Evolutionary conservation across 176 grass and related monocot species (phyloP).

Genomic region (Tillandsia fasciculata): DNA sequence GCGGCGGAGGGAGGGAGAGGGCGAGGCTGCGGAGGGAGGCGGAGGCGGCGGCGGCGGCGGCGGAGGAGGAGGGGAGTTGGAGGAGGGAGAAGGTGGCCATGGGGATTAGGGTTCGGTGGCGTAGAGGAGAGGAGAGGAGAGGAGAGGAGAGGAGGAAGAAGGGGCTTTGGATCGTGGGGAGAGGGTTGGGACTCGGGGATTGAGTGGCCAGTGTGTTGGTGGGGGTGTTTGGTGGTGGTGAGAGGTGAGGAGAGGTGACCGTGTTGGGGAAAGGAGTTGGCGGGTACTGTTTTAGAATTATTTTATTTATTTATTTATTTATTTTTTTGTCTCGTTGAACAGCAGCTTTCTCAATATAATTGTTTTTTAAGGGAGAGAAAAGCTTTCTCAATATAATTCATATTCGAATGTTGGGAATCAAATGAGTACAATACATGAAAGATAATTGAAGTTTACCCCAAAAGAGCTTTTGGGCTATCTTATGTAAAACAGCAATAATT

Average conservation of each 20-base stretch:
- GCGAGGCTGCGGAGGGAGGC: conserved; percentile 16
- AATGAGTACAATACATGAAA: too few species aligned
- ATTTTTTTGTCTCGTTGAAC: too few species aligned
- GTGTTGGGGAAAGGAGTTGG: background rate
- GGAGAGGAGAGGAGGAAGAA: background rate
- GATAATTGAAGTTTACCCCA: too few species aligned
- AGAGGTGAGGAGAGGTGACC: background rate
- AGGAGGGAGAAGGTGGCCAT: conserved; percentile 19
- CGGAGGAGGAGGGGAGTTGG: conserved; percentile 2
- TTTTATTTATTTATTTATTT: too few species aligned
- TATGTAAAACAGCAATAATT: too few species aligned
- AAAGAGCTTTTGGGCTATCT: too few species aligned
- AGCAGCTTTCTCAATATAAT: too few species aligned
- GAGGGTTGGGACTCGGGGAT: background rate
- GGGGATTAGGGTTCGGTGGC: conserved; percentile 25
- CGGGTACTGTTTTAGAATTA: too few species aligned
- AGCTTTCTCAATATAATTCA: too few species aligned
- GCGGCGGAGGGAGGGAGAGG: conserved; percentile 27
- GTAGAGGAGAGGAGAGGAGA: background rate
- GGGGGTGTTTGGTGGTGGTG: background rate
- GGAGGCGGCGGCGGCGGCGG: conserved; percentile 15
- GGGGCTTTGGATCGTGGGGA: background rate
- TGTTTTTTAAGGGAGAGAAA: too few species aligned
- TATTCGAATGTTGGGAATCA: too few species aligned
- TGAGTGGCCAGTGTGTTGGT: background rate